Evolutionary conservation across 2,329 filamentous ascomycete genomes (phyloP), one percentile per base, ranked within the genome.

Genomic region (Apiospora pterosperma): DNA sequence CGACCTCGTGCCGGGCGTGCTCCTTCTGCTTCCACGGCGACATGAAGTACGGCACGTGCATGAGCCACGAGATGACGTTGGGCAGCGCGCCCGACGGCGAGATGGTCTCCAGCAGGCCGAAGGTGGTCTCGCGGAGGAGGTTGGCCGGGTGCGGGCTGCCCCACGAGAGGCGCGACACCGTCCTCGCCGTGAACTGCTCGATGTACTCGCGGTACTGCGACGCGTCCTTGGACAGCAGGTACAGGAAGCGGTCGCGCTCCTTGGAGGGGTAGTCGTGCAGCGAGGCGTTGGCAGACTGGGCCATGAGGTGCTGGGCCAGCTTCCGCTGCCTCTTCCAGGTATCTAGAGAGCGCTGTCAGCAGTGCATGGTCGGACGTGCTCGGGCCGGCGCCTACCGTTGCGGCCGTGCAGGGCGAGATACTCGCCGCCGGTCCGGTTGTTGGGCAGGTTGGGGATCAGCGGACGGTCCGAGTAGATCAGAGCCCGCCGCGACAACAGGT

Each of bases 291-390:
- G 76, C 71, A 23, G 76, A 76, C 44, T 70, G 69, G 34, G 75
- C 70, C 80, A 83, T 82, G 19, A 83, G 71, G 65, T 80, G 76
- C 62, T 79, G 76, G 65, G 77, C 78, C 25, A 82, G 76, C 71
- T 78, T 82, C 8, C 81, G 76, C 68, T 83, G 81, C n/a, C 80
- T 76, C 69, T 79, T 81, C 81, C 81, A 84, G 4, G 76, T 81
- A 5, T 81, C 80, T 81, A 34, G 4, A 36, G 2, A 21, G 8
- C 6, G 31, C 28, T 6, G 41, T 67, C 63, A 65, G 65, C 42
- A 65, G 63, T n/a, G 61, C 44, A 14, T 23, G 28, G 8, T 36
- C 4, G 25, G 58, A 62, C 52, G 31, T 66, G 16, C 62, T 28
- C 31, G 62, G 12, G 38, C 38, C 6, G 21, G 52, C 10, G 44